A percentile compares a stretch with the other conserved stretches of the same genome.
Conservation (phyloP, 2,329 filamentous ascomycete species). For the Elsinoe perseae region DNA sequence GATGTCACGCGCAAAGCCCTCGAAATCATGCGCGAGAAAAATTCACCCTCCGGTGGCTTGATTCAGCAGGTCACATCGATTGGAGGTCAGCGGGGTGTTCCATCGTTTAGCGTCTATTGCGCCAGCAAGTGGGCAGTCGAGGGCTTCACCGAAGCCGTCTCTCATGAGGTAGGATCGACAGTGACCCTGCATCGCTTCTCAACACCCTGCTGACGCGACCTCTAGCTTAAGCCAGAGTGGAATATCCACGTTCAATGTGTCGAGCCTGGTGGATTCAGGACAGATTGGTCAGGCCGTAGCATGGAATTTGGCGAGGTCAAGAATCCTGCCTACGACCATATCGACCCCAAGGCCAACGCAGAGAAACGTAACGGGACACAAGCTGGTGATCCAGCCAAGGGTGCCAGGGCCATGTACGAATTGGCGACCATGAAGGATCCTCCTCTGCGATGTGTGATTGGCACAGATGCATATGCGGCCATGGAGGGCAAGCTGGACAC, state of each 20-base stretch:
- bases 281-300: slow-evolving; percentile 40
- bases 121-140: slow-evolving; percentile 42
- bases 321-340: slow-evolving; percentile 42
- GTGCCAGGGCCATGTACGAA: slow-evolving; percentile 45
- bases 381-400: slow-evolving; percentile 46
- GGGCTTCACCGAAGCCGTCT: slow-evolving; percentile 40
- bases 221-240: slow-evolving; percentile 42
- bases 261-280: slow-evolving; percentile 41
- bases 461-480: slow-evolving; percentile 44
- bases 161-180: slow-evolving; percentile 12
- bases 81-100: slow-evolving; percentile 39
- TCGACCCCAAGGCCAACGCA: slow-evolving; percentile 38
- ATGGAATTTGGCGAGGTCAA: slow-evolving; percentile 42
- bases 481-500: slow-evolving; percentile 46
- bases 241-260: slow-evolving; percentile 40
- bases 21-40: slow-evolving; percentile 39
- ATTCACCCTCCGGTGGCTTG: slow-evolving; percentile 41
- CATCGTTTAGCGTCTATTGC: slow-evolving; percentile 36
- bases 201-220: not conserved
- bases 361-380: slow-evolving; percentile 37
- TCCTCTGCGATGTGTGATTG: slow-evolving; percentile 47
- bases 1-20: slow-evolving; percentile 44
- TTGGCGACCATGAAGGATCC: slow-evolving; percentile 46
- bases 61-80: slow-evolving; percentile 51
- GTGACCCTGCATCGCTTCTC: not conserved